These are phyloP conservation scores for Xylaria curta DNA, from an alignment of 495 filamentous ascomycete species.

Conservation along the genomic window DNA sequence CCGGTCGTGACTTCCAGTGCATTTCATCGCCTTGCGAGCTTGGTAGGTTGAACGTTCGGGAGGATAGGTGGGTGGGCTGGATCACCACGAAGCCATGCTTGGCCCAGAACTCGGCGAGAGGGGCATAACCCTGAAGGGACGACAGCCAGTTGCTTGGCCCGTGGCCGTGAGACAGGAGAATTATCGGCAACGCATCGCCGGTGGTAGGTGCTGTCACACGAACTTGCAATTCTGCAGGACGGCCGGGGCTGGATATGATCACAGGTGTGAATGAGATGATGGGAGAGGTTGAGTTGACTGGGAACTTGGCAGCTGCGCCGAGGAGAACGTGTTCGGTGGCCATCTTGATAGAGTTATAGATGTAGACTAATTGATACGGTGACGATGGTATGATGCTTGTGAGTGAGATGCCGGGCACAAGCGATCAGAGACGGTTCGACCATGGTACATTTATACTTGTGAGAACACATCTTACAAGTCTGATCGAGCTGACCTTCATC, in stretches of 20 bases:
- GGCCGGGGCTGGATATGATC: slow-evolving; percentile 39
- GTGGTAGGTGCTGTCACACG: slow-evolving; percentile 42
- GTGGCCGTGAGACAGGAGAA: slow-evolving; percentile 49
- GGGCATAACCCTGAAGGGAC: slow-evolving; percentile 49
- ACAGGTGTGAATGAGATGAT: slow-evolving; percentile 50
- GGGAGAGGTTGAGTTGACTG: slow-evolving; percentile 38
- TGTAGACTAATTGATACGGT: neutral
- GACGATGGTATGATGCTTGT: neutral
- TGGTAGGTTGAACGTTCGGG: slow-evolving; percentile 39
- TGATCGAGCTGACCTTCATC: neutral
- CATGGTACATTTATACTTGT: neutral
- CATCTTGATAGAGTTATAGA: slow-evolving; percentile 27
- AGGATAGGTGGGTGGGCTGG: slow-evolving; percentile 54
- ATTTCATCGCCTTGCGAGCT: slow-evolving; percentile 34
- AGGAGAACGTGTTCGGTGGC: slow-evolving; percentile 43
- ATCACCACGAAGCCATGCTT: slow-evolving; percentile 54
- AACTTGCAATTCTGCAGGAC: slow-evolving; percentile 41
- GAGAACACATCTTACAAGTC: neutral
- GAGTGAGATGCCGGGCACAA: neutral
- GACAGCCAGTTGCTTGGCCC: slow-evolving; percentile 46
- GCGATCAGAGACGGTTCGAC: too few species aligned
- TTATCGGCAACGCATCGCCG: slow-evolving; percentile 46
- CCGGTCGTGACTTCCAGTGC: slow-evolving; percentile 44
- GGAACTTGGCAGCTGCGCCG: slow-evolving; percentile 48
- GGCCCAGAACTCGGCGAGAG: slow-evolving; percentile 54